Evolutionary conservation across 768 basidiomycete genomes (phyloP).

Genomic region (Pleurotus tuoliensis): DNA sequence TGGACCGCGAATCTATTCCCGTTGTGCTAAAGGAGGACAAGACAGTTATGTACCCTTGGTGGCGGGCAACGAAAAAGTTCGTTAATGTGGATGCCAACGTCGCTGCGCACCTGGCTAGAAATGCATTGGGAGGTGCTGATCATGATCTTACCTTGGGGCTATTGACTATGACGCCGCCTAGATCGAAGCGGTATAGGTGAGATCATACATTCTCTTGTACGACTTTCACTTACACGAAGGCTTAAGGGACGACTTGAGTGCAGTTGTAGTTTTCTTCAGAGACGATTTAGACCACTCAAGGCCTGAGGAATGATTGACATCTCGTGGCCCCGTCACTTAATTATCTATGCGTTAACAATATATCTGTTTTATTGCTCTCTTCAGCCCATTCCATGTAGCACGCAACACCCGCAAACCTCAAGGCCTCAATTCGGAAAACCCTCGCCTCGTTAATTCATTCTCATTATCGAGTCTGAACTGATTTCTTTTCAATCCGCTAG

Average conservation of each 20-base stretch:
- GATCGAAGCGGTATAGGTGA: conserved; percentile 35
- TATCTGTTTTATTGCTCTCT: no score
- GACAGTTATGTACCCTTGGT: conserved; percentile 31
- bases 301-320: neutral
- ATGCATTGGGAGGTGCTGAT: conserved; percentile 52
- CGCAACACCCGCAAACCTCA: no score
- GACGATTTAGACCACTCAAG: neutral
- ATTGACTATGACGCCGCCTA: conserved; percentile 31
- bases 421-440: no score
- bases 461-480: no score
- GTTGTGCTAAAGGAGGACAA: conserved; percentile 25
- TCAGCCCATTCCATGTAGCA: no score
- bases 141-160: conserved; percentile 35
- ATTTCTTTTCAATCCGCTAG: no score
- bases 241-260: conserved; percentile 3
- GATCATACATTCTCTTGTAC: conserved; percentile 2
- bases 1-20: conserved; percentile 23
- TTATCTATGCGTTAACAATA: no score
- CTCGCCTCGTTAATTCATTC: no score
- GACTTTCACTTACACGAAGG: no score
- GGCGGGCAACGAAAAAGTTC: conserved; percentile 35
- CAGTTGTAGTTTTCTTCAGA: conserved; percentile 1
- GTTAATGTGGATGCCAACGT: conserved; percentile 38
- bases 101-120: conserved; percentile 46
- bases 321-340: no score